Percentiles rank a stretch among this genome's conserved stretches.
Evolutionary conservation across 306 rosid genomes (phyloP).

Genomic region (Cicer judaicum): DNA sequence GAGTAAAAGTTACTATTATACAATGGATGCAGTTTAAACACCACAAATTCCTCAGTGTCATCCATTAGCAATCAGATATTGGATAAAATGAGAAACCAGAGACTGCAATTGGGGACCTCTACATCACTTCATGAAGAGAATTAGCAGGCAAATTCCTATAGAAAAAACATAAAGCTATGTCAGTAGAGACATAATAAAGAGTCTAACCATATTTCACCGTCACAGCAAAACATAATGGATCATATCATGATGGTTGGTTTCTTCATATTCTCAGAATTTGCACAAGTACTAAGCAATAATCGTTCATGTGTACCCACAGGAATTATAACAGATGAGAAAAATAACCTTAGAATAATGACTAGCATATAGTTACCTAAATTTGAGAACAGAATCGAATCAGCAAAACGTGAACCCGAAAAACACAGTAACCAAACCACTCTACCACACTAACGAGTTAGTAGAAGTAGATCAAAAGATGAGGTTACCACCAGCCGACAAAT

Average conservation of each 20-base stretch:
- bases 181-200: conserved; percentile 14
- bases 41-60: conserved; percentile 38
- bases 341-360: background rate
- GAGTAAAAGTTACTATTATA: conserved; percentile 44
- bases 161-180: conserved; percentile 36
- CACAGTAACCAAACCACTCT: background rate
- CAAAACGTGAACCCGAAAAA: background rate
- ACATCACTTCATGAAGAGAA: background rate
- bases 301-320: background rate
- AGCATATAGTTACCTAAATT: background rate
- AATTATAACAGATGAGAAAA: background rate
- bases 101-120: conserved; percentile 28
- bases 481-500: background rate
- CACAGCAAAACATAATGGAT: conserved; percentile 19
- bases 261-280: background rate
- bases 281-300: conserved; percentile 2
- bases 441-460: background rate
- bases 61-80: conserved; percentile 39
- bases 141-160: conserved; percentile 46
- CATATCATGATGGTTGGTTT: background rate
- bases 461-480: background rate
- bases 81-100: conserved; percentile 35
- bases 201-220: conserved; percentile 2
- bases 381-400: background rate
- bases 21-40: conserved; percentile 42